A percentile compares a stretch with the other conserved stretches of the same genome.
These are phyloP conservation scores for Xanthoconium purpureum DNA, from an alignment of 768 basidiomycete species.

Conservation along the genomic window DNA sequence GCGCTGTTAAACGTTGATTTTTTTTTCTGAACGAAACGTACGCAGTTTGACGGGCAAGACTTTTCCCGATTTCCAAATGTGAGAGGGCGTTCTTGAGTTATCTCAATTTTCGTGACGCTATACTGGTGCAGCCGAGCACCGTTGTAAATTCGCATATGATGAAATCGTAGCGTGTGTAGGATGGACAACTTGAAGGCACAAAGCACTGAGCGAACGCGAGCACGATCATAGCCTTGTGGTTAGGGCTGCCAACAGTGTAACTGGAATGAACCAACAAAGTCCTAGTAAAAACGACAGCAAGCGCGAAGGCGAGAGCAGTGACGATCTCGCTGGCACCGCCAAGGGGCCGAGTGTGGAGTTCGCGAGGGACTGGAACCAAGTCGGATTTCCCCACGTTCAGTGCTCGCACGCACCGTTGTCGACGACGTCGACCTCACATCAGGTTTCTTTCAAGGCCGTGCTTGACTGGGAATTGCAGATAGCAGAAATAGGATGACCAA, in stretches of 20 bases:
- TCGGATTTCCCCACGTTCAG: too few species aligned
- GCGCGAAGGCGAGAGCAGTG: too few species aligned
- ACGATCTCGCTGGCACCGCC: too few species aligned
- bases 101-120: conserved; percentile 1
- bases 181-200: conserved; percentile 5
- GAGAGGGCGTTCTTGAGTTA: conserved; percentile 41
- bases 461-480: too few species aligned
- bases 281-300: conserved; percentile 21
- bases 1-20: not conserved
- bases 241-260: conserved; percentile 5
- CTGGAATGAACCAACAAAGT: conserved; percentile 18
- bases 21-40: conserved; percentile 27
- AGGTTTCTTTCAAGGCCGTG: too few species aligned
- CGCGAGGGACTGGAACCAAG: too few species aligned
- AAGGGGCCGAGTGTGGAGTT: too few species aligned
- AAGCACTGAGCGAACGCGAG: conserved; percentile 15
- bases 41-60: conserved; percentile 39
- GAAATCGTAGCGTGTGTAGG: not conserved
- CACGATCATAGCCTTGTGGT: conserved; percentile 4
- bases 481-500: too few species aligned
- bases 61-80: conserved; percentile 36
- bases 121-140: conserved; percentile 18
- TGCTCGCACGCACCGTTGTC: too few species aligned
- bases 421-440: too few species aligned
- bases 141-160: conserved; percentile 8